phyloP scores from a whole-genome alignment of 2,329 filamentous ascomycete genomes.

The Botrytis tulipae region DNA sequence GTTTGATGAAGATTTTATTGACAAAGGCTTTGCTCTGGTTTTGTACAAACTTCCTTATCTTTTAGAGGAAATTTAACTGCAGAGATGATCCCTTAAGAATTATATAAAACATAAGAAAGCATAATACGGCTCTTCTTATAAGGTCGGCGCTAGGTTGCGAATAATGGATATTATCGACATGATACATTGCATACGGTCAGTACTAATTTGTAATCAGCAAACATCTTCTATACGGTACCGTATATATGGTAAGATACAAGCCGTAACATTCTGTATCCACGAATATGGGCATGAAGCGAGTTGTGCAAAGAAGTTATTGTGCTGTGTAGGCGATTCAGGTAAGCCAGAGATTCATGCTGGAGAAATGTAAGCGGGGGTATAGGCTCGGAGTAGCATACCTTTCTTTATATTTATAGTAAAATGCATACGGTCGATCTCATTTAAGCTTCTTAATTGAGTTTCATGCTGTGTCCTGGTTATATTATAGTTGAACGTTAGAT shows the following conservation, averaged over 20 bases:
- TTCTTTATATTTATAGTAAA: background rate
- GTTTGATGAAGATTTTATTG: background rate
- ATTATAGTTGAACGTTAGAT: rapidly evolving
- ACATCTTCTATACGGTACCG: background rate
- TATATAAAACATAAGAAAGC: background rate
- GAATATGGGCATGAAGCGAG: no score
- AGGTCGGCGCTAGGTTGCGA: no score
- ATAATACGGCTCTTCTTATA: background rate
- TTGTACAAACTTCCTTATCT: background rate
- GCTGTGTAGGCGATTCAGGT: background rate
- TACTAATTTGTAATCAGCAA: background rate
- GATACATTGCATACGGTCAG: background rate
- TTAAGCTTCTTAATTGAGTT: rapidly evolving
- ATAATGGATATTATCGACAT: no score
- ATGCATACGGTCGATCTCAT: background rate
- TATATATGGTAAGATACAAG: background rate
- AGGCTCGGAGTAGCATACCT: background rate
- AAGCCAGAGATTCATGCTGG: background rate
- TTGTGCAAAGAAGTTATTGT: background rate
- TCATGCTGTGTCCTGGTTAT: background rate
- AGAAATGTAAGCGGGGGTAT: background rate
- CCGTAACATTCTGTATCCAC: background rate
- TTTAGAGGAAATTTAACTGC: background rate
- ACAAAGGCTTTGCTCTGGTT: background rate
- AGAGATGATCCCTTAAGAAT: background rate